A percentile compares a stretch with the other conserved stretches of the same genome.
Evolutionary conservation across 352 stramenopile genomes (phyloP).

Genomic region (Phytophthora macrochlamydospora): DNA sequence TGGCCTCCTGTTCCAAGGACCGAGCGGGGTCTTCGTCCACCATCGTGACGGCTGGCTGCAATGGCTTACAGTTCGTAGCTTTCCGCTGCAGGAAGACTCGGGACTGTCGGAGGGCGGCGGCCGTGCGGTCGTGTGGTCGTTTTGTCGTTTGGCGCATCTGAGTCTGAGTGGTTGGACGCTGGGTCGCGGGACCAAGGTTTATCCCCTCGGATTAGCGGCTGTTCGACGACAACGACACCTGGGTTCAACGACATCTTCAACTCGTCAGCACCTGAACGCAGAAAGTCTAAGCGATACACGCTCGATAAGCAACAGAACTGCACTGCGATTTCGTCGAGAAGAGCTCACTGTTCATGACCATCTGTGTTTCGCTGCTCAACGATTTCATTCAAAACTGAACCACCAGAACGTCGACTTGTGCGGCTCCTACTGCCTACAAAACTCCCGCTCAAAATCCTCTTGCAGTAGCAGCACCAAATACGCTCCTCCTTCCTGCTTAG

Average conservation of each 20-base stretch:
- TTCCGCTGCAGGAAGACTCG: not conserved
- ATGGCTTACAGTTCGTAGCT: not conserved
- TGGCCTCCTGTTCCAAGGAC: conserved; percentile 67
- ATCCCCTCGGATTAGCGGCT: no score
- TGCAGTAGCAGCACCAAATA: not conserved
- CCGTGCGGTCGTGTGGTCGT: conserved; percentile 12
- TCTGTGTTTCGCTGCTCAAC: no score
- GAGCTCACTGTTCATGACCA: no score
- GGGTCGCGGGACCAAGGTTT: no score
- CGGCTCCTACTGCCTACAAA: not conserved
- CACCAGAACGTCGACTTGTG: no score
- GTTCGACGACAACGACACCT: not conserved
- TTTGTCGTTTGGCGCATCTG: conserved; percentile 28
- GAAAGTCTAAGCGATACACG: no score
- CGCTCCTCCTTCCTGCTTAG: conserved; percentile 28
- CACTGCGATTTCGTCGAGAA: no score
- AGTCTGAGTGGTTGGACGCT: conserved; percentile 29
- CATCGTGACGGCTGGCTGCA: conserved; percentile 22
- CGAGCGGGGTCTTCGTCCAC: conserved; percentile 58
- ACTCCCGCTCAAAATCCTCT: no score
- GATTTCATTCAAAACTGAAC: no score
- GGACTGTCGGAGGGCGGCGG: conserved; percentile 10
- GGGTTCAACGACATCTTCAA: no score
- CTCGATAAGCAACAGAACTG: no score
- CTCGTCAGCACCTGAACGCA: no score